Evolutionary conservation across 2,329 filamentous ascomycete species (phyloP).

Genomic region (Ceratocystis variospora): DNA sequence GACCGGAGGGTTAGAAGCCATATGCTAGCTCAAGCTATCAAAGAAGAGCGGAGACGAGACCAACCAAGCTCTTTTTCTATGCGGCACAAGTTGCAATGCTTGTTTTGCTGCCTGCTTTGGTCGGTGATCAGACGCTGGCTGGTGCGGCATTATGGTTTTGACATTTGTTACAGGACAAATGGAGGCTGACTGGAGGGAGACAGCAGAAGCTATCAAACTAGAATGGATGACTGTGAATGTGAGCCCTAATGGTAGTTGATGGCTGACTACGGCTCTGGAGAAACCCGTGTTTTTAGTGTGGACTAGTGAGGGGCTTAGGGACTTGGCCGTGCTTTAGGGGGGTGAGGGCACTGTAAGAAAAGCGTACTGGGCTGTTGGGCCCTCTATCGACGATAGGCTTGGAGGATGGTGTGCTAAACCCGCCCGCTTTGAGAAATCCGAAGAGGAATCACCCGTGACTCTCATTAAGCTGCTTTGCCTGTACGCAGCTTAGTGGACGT

Average conservation of each 20-base stretch:
- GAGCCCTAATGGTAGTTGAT: neutral
- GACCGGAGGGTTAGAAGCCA: too few relatives aligned
- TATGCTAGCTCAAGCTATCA: too few relatives aligned
- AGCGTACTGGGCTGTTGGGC: neutral
- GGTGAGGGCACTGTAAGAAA: neutral
- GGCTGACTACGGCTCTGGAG: neutral
- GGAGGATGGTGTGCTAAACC: neutral
- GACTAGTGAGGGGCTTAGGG: neutral
- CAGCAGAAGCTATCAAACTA: neutral
- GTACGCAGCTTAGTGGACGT: neutral
- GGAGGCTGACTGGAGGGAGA: neutral
- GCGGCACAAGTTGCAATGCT: too few relatives aligned
- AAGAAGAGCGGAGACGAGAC: neutral
- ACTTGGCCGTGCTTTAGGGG: neutral
- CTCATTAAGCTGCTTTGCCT: too few relatives aligned
- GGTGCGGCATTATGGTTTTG: conserved; percentile 2
- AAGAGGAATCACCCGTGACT: neutral
- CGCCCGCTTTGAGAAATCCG: neutral
- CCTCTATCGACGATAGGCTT: neutral
- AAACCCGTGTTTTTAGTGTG: neutral
- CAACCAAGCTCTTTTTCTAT: neutral
- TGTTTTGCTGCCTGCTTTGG: neutral
- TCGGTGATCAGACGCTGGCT: neutral
- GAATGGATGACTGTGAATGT: too few relatives aligned
- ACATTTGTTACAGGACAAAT: neutral